Percentiles rank a stretch among this genome's conserved stretches.
These are phyloP conservation scores for Trichoderma sp. DNA, from an alignment of 2,329 filamentous ascomycete species.

Conservation along the genomic window DNA sequence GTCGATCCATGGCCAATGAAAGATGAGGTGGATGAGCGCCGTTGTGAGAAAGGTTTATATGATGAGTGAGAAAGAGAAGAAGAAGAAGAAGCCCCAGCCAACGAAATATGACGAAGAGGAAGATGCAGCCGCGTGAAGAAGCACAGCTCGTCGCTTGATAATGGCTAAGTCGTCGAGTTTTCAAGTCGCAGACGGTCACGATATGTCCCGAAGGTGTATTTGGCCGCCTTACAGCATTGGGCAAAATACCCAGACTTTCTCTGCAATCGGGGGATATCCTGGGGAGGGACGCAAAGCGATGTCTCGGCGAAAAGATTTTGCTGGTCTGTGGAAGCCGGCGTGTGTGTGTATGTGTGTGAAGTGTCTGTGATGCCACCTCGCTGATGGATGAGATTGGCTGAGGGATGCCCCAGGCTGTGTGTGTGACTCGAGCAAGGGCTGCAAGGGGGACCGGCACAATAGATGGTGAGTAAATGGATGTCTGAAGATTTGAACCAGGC, in stretches of 20 bases:
- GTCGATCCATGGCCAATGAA: background rate
- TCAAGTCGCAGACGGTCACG: background rate
- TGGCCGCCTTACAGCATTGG: background rate
- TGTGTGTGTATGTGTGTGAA: too few species aligned
- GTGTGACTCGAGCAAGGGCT: too few species aligned
- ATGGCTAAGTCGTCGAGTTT: background rate
- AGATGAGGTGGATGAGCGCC: background rate
- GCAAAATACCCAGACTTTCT: background rate
- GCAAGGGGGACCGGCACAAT: too few species aligned
- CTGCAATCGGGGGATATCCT: background rate
- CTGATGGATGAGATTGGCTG: background rate
- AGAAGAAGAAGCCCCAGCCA: background rate
- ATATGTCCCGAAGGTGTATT: background rate
- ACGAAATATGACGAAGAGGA: too few species aligned
- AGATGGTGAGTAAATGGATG: too few species aligned
- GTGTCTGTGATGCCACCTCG: too few species aligned
- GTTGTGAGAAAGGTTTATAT: background rate
- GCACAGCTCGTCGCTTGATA: background rate
- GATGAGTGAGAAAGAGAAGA: background rate
- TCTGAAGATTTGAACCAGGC: too few species aligned
- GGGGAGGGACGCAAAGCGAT: background rate
- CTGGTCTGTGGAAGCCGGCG: background rate
- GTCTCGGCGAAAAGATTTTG: constrained; percentile 11
- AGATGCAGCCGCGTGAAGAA: background rate
- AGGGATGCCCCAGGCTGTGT: too few species aligned